Evolutionary conservation across 148 eudicot genomes (phyloP), one percentile per base, ranked within the genome.

Genomic region (Chenopodium suecicum): DNA sequence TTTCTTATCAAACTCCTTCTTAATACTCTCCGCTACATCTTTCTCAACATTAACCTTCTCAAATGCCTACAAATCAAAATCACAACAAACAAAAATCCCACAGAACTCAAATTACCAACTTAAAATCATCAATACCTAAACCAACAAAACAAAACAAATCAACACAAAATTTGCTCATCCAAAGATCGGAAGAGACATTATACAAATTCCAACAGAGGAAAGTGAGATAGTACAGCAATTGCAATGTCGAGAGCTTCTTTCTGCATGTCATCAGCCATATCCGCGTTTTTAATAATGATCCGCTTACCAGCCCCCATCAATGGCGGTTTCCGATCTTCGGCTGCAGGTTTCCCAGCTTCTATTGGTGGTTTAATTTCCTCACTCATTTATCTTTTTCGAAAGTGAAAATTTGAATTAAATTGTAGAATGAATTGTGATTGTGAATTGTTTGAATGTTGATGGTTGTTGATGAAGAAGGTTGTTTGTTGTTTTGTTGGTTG

Each of bases 1-100:
- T 89, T 93, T 93, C 86, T 87, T 91, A 77, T 95, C 98, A 78
- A 95, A 95, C 89, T 92, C 92, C 92, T 95, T 95, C 91, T 95
- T 95, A 23, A 95, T 93, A 79, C 87, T 79, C 87, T 95, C 98
- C 11, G 98, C 98, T 44, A 93, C 98, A 89, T 95, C 98, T 89
- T 95, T 95, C 94, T 95, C 98, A 41, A 95, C 97, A 82, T 65
- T 89, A 75, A 81, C 77, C 90, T 89, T 92, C 91, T 95, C 98
- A 87, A 92, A 95, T 46, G 97, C 97, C 98, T 93, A 52, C 70
- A 77, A 66, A 20, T 62, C 27, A 48, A 71, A 76, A 56, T 73
- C 44, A 77, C 19, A 32, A 22, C 17, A 31, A 16, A 66, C 2
- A 62, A 62, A 62, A 62, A 22, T 1, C 9, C 9, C 25, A 1